A percentile compares a stretch with the other conserved stretches of the same genome.
phyloP scores from a whole-genome alignment of 2,329 filamentous ascomycete genomes.

The Rasamsonia emersonii region DNA sequence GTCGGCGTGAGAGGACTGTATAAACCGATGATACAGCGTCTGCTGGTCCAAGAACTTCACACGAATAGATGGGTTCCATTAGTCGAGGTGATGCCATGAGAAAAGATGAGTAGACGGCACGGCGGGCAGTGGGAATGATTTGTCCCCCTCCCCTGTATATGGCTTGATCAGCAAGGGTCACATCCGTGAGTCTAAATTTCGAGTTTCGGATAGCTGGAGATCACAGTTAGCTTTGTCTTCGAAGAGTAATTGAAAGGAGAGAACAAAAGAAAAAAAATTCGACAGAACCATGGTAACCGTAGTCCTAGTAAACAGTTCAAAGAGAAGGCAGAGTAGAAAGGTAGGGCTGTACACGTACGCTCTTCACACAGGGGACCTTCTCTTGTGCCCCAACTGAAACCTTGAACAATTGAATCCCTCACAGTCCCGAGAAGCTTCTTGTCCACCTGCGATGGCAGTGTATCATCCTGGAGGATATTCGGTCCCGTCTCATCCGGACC shows the following conservation, averaged over 20 bases:
- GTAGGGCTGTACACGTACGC: constrained; percentile 52
- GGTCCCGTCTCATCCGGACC: constrained; percentile 90
- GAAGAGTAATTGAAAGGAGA: too few species aligned
- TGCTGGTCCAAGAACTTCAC: constrained; percentile 85
- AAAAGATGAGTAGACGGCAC: constrained; percentile 92
- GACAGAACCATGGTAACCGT: too few species aligned
- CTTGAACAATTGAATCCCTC: constrained; percentile 86
- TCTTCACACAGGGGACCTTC: constrained; percentile 98
- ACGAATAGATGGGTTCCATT: constrained; percentile 93
- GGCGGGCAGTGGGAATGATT: constrained; percentile 88
- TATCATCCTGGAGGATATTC: constrained; percentile 96
- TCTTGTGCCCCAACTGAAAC: constrained; percentile 91
- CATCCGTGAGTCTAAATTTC: constrained; percentile 93
- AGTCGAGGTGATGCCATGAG: constrained; percentile 91
- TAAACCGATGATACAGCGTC: constrained; percentile 84
- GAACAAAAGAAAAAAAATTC: too few species aligned
- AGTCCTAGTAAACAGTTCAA: too few species aligned
- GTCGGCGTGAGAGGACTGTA: constrained; percentile 76
- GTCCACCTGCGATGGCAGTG: constrained; percentile 86
- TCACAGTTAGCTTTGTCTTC: constrained; percentile 13
- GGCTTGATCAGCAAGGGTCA: constrained; percentile 75
- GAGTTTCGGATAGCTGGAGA: constrained; percentile 81
- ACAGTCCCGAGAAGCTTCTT: constrained; percentile 82
- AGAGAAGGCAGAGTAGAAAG: constrained; percentile 7
- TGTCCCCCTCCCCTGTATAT: constrained; percentile 95